A percentile compares a stretch with the other conserved stretches of the same genome.
Evolutionary conservation across 345 rosid species (phyloP).

Genomic region (Aquilaria yunnanensis): DNA sequence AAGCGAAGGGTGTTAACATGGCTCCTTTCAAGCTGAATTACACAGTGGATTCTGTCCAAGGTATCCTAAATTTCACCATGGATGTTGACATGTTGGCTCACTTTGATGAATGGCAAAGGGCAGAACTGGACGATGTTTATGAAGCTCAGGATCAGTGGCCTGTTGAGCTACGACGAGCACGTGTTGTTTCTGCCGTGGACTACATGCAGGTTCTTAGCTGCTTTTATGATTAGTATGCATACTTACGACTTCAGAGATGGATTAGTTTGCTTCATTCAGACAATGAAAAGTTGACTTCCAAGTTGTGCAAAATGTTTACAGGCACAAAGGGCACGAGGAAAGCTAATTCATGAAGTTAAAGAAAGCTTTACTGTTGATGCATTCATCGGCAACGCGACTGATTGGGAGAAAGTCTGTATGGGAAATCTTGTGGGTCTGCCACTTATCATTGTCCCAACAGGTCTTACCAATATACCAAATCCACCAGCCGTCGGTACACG

Average conservation of each 20-base stretch:
- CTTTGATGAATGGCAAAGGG: slow-evolving; percentile 87
- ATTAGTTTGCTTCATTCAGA: too few relatives aligned
- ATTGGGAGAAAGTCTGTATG: slow-evolving; percentile 86
- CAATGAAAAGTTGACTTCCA: background rate
- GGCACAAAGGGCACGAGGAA: slow-evolving; percentile 85
- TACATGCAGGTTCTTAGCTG: slow-evolving; percentile 47
- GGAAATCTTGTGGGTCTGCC: slow-evolving; percentile 93
- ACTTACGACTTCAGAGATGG: too few relatives aligned
- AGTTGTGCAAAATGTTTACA: slow-evolving; percentile 14
- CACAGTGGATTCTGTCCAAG: slow-evolving; percentile 76
- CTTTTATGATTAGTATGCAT: background rate
- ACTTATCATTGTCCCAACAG: slow-evolving; percentile 62
- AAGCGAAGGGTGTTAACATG: slow-evolving; percentile 66
- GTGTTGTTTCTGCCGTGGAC: slow-evolving; percentile 67
- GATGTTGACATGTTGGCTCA: slow-evolving; percentile 80
- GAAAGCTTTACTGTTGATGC: slow-evolving; percentile 70
- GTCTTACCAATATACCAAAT: slow-evolving; percentile 41
- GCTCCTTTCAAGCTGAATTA: slow-evolving; percentile 74
- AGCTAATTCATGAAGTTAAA: slow-evolving; percentile 64
- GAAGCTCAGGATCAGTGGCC: slow-evolving; percentile 98
- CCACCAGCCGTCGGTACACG: slow-evolving; percentile 47
- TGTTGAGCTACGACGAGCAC: slow-evolving; percentile 59
- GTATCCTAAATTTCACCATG: slow-evolving; percentile 78
- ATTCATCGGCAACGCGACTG: slow-evolving; percentile 77
- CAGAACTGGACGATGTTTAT: slow-evolving; percentile 49